Evolutionary conservation across 2,329 filamentous ascomycete species (phyloP), one percentile per base, ranked within the genome.

Genomic region (Cladosporium sp.): DNA sequence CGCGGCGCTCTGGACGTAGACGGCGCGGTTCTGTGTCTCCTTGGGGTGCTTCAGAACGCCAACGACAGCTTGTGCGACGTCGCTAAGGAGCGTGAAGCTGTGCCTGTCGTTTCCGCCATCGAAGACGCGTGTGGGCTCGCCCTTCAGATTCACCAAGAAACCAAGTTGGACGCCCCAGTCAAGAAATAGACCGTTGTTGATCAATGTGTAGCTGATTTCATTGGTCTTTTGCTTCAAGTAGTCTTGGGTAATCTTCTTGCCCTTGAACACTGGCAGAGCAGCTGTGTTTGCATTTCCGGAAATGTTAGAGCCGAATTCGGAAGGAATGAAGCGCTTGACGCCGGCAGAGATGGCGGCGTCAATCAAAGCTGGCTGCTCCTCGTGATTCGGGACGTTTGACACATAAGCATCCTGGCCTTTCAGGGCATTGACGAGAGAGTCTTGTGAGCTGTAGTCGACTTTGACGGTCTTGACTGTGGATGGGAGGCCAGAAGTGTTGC

Each of bases 261-360:
- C 64, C 9, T 63, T 63, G 61, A 71, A 78, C 8, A 75, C 70
- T 0, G 75, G 75, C 19, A 78, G 58, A 59, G 76, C 73, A 8
- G 65, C 61, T 12, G 72, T 70, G 54, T 78, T 70, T 20, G 49
- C 49, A n/a, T 39, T 51, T 14, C 49, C 49, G n/a, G 49, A 9
- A 11, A 51, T 39, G 36, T 51, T 39, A 30, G 68, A 64, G 54
- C 73, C 74, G 59, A 75, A 79, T 54, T 78, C 76, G 30, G 72
- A 67, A 9, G 76, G 75, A 34, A 79, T 70, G 63, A 77, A 74
- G 14, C 73, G 70, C 52, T 66, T 68, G 3, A 78, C 75, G 12
- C 73, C 72, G 9, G 73, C 73, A 15, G 72, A 67, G 42, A 75
- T 62, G 14, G 72, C 67, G 15, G 75, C 76, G 49, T 78, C 71